A percentile compares a stretch with the other conserved stretches of the same genome.
Evolutionary conservation across 441 rosid species (phyloP).

Genomic region (Kokia cookei): DNA sequence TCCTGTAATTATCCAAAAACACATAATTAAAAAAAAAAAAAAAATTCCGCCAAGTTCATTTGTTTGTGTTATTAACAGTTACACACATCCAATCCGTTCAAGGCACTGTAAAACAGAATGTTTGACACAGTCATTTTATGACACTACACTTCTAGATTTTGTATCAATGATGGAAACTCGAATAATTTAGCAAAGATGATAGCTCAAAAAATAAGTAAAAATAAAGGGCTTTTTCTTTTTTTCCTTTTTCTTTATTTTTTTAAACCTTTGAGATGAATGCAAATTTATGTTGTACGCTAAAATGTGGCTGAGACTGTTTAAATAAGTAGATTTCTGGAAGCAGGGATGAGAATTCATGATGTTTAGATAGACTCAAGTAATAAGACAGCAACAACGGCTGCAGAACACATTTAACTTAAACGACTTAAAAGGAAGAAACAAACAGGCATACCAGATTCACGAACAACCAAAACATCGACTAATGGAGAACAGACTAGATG

Average conservation of each 20-base stretch:
- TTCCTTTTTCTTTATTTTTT: no score
- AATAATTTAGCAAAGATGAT: no score
- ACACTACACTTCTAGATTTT: background rate
- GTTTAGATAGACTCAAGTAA: background rate
- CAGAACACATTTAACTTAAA: background rate
- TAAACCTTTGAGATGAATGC: background rate
- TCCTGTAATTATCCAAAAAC: no score
- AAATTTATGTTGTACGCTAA: background rate
- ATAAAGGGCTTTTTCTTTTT: background rate
- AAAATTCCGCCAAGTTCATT: background rate
- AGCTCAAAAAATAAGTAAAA: background rate
- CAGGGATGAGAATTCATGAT: background rate
- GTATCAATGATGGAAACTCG: background rate
- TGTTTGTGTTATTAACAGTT: background rate
- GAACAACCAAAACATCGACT: slow-evolving; percentile 80
- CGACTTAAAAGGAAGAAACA: background rate
- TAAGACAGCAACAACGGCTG: background rate
- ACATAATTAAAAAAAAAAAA: no score
- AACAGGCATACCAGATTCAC: slow-evolving; percentile 19
- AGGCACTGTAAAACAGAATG: background rate
- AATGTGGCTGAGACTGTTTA: background rate
- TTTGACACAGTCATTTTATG: background rate
- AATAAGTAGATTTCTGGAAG: background rate
- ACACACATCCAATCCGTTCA: background rate
- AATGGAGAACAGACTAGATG: slow-evolving; percentile 44